Percentiles rank a stretch among this genome's conserved stretches.
These are phyloP conservation scores for Thozetella sp. DNA, from an alignment of 495 filamentous ascomycete species.

Conservation along the genomic window DNA sequence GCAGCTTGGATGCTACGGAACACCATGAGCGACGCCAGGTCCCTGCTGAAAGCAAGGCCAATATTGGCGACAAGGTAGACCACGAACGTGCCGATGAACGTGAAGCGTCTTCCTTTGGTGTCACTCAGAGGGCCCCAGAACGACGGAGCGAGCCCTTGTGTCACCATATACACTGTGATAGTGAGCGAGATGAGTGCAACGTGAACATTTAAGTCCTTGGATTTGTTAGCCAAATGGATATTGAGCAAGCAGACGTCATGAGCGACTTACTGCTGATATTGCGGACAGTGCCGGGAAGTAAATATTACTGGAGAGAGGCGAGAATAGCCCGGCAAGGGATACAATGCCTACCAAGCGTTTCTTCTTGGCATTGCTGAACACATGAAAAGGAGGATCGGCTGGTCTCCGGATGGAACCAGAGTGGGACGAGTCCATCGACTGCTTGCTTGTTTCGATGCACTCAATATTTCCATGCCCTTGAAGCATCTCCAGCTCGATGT, in stretches of 20 bases:
- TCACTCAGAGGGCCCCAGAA: constrained; percentile 27
- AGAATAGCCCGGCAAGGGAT: constrained; percentile 37
- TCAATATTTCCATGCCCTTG: no score
- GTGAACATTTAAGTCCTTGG: constrained; percentile 8
- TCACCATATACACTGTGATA: constrained; percentile 28
- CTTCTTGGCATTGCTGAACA: constrained; percentile 33
- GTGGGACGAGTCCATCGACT: not conserved
- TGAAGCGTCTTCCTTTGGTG: constrained; percentile 21
- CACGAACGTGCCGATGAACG: constrained; percentile 51
- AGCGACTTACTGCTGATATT: constrained; percentile 17
- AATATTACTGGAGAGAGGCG: constrained; percentile 33
- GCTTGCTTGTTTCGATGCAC: no score
- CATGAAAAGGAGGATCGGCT: constrained; percentile 16
- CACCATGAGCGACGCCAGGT: constrained; percentile 47
- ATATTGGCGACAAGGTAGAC: constrained; percentile 56
- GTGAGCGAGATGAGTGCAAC: constrained; percentile 21
- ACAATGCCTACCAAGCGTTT: constrained; percentile 35
- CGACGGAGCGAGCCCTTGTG: constrained; percentile 27
- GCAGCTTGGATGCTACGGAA: constrained; percentile 55
- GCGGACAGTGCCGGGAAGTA: constrained; percentile 33
- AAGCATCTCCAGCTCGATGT: not conserved
- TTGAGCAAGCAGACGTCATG: not conserved
- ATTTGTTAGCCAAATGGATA: not conserved
- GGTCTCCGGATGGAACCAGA: not conserved
- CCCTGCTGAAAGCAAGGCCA: constrained; percentile 47